Percentiles rank a stretch among this genome's conserved stretches.
Evolutionary conservation across 2,329 filamentous ascomycete species (phyloP).

Genomic region (Akanthomyces muscarius): DNA sequence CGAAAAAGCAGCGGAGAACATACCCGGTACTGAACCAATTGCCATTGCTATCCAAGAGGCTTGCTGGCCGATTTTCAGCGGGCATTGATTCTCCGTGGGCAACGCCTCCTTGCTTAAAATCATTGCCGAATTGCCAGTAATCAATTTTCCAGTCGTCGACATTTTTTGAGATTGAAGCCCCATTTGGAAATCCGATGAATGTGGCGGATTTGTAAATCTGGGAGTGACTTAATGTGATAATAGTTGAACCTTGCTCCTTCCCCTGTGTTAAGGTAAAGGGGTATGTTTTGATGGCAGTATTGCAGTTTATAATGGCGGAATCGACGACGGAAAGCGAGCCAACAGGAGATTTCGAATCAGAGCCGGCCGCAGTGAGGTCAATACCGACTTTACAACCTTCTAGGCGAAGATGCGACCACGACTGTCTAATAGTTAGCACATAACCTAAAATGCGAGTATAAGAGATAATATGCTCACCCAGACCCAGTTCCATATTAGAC

Average conservation of each 20-base stretch:
- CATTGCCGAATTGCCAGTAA: background rate
- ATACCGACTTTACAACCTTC: background rate
- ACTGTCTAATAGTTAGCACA: background rate
- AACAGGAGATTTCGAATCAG: background rate
- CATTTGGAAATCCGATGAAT: background rate
- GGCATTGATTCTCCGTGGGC: background rate
- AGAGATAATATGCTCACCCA: background rate
- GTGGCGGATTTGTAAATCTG: background rate
- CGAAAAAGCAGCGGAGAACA: background rate
- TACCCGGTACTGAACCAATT: slow-evolving; percentile 3
- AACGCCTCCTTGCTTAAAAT: background rate
- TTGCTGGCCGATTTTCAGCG: background rate
- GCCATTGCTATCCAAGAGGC: background rate
- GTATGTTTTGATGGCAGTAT: background rate
- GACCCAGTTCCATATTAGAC: background rate
- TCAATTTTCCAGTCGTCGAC: background rate
- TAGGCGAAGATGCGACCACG: slow-evolving; percentile 1
- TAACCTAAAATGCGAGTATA: background rate
- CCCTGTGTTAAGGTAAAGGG: background rate
- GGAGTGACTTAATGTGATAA: background rate
- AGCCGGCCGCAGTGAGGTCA: background rate
- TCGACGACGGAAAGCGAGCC: background rate
- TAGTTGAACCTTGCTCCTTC: background rate
- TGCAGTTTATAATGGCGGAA: background rate
- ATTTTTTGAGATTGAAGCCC: background rate